These are phyloP conservation scores for Malus hybrid DNA, from an alignment of 331 rosid species.

Conservation along the genomic window DNA sequence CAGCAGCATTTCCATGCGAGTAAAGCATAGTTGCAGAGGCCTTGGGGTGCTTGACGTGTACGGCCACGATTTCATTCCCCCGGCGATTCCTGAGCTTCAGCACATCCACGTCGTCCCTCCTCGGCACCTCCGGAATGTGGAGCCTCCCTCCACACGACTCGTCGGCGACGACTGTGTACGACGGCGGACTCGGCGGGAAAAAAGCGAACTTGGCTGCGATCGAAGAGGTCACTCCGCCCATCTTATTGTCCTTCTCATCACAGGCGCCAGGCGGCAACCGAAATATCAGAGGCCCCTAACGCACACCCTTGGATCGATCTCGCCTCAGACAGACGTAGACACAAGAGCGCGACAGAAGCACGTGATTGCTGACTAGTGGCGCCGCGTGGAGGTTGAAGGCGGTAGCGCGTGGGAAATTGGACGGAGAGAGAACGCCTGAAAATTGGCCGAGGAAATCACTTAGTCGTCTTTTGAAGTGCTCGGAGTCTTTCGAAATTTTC, in stretches of 20 bases:
- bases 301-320: not conserved
- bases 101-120: constrained; percentile 74
- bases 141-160: constrained; percentile 20
- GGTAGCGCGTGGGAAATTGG: constrained; percentile 10
- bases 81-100: constrained; percentile 59
- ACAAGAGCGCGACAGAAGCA: not conserved
- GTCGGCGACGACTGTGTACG: constrained; percentile 51
- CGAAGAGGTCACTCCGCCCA: constrained; percentile 96
- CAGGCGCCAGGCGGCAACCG: not conserved
- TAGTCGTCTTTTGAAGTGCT: constrained; percentile 8
- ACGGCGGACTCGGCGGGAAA: constrained; percentile 86
- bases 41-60: constrained; percentile 71
- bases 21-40: constrained; percentile 69
- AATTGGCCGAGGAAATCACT: not conserved
- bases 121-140: constrained; percentile 59
- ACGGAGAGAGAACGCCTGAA: not conserved
- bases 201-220: constrained; percentile 96
- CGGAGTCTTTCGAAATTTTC: not conserved
- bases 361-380: not conserved
- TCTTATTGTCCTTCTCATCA: constrained; percentile 38
- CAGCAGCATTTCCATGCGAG: constrained; percentile 94
- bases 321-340: not conserved
- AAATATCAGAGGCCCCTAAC: constrained; percentile 32
- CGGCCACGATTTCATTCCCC: constrained; percentile 75
- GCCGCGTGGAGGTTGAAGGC: not conserved